phyloP scores from a whole-genome alignment of 2,329 filamentous ascomycete genomes.

The Leptographium flavum region DNA sequence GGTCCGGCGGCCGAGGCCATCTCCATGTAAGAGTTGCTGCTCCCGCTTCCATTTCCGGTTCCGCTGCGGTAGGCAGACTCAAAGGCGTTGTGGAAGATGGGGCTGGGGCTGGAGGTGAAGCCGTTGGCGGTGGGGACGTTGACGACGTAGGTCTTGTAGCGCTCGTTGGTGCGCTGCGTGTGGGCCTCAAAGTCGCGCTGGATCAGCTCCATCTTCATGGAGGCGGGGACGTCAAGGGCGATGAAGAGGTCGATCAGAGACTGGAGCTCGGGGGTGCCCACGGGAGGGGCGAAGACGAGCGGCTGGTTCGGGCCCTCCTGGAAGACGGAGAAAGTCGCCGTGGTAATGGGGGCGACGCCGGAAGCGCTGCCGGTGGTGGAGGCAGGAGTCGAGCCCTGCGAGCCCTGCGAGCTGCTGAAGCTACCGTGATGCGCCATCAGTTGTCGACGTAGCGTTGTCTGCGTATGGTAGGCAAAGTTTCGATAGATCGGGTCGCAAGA shows the following conservation, averaged over 20 bases:
- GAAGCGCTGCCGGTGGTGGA: constrained; percentile 5
- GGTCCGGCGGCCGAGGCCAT: constrained; percentile 2
- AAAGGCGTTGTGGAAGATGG: constrained; percentile 27
- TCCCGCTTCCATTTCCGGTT: constrained; percentile 2
- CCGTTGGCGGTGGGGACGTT: constrained; percentile 20
- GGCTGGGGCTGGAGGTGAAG: constrained; percentile 30
- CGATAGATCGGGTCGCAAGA: too few species aligned
- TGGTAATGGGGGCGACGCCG: background rate
- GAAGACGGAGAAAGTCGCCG: constrained; percentile 38
- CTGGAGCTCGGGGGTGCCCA: constrained; percentile 48
- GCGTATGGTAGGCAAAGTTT: background rate
- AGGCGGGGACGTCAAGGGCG: constrained; percentile 24
- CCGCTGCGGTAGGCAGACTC: background rate
- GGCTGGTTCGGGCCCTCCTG: constrained; percentile 41
- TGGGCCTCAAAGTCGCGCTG: constrained; percentile 11
- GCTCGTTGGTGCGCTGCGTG: constrained; percentile 35
- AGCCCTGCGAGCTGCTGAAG: constrained; percentile 6
- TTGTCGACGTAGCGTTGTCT: background rate
- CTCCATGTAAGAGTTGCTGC: constrained; percentile 3
- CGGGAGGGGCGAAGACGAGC: constrained; percentile 51
- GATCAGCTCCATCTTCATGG: constrained; percentile 27
- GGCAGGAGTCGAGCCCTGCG: constrained; percentile 4
- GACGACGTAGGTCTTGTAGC: constrained; percentile 47
- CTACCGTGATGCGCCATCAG: constrained; percentile 7
- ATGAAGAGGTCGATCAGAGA: constrained; percentile 44